Conservation (phyloP, 2,329 filamentous ascomycete genomes). For the Furcasterigmium sp. region DNA sequence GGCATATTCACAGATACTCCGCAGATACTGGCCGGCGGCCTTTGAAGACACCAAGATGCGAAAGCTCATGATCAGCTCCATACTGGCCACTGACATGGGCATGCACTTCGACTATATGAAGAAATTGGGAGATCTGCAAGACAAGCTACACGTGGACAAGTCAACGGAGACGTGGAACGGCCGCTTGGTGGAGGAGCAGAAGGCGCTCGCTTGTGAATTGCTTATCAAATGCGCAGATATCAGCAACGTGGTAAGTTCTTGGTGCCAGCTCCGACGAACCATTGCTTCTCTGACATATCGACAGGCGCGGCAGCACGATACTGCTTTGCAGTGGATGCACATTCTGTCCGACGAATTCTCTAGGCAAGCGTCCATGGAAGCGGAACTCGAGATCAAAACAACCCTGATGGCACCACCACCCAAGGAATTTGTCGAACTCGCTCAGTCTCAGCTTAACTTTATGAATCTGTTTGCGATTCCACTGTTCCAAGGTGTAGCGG, state of each 20-base stretch:
- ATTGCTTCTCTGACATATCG: neutral
- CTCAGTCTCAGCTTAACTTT: slow-evolving; percentile 86
- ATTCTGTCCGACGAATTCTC: slow-evolving; percentile 95
- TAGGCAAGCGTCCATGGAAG: slow-evolving; percentile 87
- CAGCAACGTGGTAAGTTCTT: slow-evolving; percentile 80
- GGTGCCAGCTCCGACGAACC: slow-evolving; percentile 12
- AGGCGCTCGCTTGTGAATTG: slow-evolving; percentile 78
- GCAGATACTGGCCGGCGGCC: slow-evolving; percentile 82
- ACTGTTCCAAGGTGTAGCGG: slow-evolving; percentile 81
- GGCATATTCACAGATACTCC: slow-evolving; percentile 91
- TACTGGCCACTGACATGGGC: slow-evolving; percentile 95
- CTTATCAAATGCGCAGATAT: slow-evolving; percentile 98
- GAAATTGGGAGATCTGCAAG: slow-evolving; percentile 73
- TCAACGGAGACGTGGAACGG: slow-evolving; percentile 70
- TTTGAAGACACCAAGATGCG: slow-evolving; percentile 78
- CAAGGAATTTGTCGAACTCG: slow-evolving; percentile 76
- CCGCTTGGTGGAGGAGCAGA: slow-evolving; percentile 70
- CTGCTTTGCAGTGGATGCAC: slow-evolving; percentile 83
- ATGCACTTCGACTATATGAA: slow-evolving; percentile 97
- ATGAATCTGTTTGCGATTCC: slow-evolving; percentile 95
- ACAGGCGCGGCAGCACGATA: slow-evolving; percentile 77
- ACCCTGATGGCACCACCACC: slow-evolving; percentile 81
- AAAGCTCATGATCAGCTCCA: slow-evolving; percentile 93
- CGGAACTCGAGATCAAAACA: slow-evolving; percentile 78
- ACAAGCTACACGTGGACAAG: slow-evolving; percentile 65